Percentiles rank a stretch among this genome's conserved stretches.
phyloP scores from a whole-genome alignment of 2,329 filamentous ascomycete genomes.

The Chaetomiaceae sp. region DNA sequence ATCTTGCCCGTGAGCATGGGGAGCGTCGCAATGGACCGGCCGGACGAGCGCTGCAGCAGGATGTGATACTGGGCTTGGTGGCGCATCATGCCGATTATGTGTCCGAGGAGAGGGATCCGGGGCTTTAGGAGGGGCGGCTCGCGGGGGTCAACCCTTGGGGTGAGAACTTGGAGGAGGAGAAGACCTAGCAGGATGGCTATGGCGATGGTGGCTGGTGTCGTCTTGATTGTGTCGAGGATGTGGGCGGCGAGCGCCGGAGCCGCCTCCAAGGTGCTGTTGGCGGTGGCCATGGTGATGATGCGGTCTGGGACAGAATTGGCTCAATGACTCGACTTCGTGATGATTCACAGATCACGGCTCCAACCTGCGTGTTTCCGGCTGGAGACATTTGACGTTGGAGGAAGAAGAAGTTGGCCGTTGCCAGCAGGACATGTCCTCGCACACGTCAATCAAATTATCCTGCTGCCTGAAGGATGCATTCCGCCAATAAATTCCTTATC shows the following conservation, averaged over 20 bases:
- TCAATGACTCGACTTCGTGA: no score
- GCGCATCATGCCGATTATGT: slow-evolving; percentile 18
- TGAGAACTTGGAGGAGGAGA: slow-evolving; percentile 4
- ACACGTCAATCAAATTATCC: no score
- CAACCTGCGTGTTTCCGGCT: no score
- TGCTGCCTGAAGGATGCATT: no score
- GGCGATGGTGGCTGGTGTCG: background rate
- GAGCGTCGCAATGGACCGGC: slow-evolving; percentile 14
- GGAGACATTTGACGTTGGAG: no score
- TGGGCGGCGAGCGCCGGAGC: background rate
- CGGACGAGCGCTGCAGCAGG: background rate
- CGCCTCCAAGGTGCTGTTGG: background rate
- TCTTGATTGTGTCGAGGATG: background rate
- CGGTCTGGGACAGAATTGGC: no score
- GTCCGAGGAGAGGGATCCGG: slow-evolving; percentile 17
- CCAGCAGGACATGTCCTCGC: no score
- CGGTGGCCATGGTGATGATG: slow-evolving; percentile 2
- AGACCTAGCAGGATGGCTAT: background rate
- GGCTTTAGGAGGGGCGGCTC: slow-evolving; percentile 18
- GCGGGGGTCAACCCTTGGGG: slow-evolving; percentile 12
- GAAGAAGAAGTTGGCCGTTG: no score
- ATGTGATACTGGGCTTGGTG: slow-evolving; percentile 14
- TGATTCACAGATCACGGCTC: no score
- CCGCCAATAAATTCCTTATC: no score
- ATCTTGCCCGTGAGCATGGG: slow-evolving; percentile 21